Evolutionary conservation across 208 protist species (phyloP), one percentile per base, ranked within the genome.

Genomic region (Trypanosoma vivax): DNA sequence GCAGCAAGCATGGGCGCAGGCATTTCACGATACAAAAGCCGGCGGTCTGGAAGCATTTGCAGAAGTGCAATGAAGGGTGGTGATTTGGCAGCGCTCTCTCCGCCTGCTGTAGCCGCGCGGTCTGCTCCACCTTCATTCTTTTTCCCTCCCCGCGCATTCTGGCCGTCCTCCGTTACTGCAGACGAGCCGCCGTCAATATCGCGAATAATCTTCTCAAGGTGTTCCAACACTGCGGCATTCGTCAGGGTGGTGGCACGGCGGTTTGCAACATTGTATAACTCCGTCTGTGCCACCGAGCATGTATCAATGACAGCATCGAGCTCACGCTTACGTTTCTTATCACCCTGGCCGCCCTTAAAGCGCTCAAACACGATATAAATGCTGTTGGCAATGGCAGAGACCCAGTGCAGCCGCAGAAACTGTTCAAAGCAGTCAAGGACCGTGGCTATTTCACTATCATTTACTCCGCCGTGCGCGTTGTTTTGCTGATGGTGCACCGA

Each of bases 281-380:
- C 59, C 41, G 45, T 5, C 42, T 48, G 18, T 1, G 35, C 50
- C 37, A 25, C 21, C 29, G 34, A 10, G 27, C 59, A 65, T 5
- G 24, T 25, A 4, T 46, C 5, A 6, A 65, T 28, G 19, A 50
- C 49, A 27, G 42, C 40, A 24, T 65, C 59, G 13, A 65, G 42
- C 5, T 65, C 59, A 38, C 48, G 53, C 50, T 65, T 65, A 30
- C 42, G 49, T 16, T 52, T 56, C 59, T 65, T 65, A 3, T 65
- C 59, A 24, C 42, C 41, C 16, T 52, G 40, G 6, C 33, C 35
- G 13, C 35, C 25, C 18, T 47, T 57, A 34, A 49, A 55, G n/a
- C 42, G 25, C 27, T 56, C 43, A 27, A 50, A 52, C 2, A 24
- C 33, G 6, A 52, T 51, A 35, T 48, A 65, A 0, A 56, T 37